Evolutionary conservation across 2,329 filamentous ascomycete genomes (phyloP).

Genomic region (Chalaropsis thielavioides): DNA sequence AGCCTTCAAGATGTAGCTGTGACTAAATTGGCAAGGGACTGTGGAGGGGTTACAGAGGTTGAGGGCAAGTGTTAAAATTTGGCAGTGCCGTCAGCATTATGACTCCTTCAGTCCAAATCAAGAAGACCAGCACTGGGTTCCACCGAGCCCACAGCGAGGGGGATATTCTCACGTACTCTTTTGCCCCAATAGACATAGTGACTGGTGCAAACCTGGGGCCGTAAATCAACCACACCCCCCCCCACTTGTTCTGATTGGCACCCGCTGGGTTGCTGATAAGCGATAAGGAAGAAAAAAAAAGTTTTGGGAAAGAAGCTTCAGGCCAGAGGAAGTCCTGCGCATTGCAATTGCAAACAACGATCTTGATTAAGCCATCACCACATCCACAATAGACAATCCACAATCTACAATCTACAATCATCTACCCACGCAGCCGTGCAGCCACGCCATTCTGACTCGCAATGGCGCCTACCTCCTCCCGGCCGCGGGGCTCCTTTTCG

Average conservation of each 20-base stretch:
- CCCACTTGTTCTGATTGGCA: background rate
- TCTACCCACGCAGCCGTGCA: no score
- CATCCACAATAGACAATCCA: no score
- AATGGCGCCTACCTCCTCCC: constrained; percentile 20
- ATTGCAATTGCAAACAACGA: background rate
- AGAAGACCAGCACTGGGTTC: background rate
- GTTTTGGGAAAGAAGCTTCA: constrained; percentile 8
- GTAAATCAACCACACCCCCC: no score
- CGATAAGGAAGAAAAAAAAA: constrained; percentile 18
- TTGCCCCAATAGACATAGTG: background rate
- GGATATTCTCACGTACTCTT: background rate
- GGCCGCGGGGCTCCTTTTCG: constrained; percentile 19
- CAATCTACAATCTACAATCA: no score
- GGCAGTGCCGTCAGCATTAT: background rate
- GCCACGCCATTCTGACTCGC: background rate
- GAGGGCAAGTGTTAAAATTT: constrained; percentile 11
- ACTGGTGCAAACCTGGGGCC: no score
- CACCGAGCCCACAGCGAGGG: background rate
- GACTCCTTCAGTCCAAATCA: constrained; percentile 1
- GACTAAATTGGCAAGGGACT: background rate
- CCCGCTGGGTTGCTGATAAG: background rate
- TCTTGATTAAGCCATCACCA: no score
- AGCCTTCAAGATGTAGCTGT: constrained; percentile 12
- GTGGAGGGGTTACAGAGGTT: background rate
- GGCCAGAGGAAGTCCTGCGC: background rate